These are phyloP conservation scores for Sclerotinia nivalis DNA, from an alignment of 2,329 filamentous ascomycete genomes.

Conservation along the genomic window DNA sequence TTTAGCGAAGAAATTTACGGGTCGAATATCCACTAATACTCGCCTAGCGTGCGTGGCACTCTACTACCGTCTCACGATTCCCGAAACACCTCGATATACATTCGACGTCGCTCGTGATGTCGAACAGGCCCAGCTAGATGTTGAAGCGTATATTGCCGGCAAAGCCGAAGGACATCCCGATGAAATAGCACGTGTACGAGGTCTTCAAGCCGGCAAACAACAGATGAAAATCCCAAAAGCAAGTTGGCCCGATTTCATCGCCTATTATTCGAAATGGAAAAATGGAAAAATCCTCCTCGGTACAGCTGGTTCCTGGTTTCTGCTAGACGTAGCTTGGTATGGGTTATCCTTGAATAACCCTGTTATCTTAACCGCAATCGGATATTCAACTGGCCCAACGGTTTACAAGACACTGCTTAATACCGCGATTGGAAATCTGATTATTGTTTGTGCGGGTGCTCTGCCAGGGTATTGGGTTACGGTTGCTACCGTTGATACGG, in stretches of 20 bases:
- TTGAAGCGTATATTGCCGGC: conserved; percentile 71
- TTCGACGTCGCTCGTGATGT: conserved; percentile 79
- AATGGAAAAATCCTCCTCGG: conserved; percentile 72
- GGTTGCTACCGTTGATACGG: conserved; percentile 69
- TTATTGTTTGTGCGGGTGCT: conserved; percentile 74
- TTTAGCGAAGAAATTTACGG: neutral
- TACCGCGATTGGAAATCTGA: conserved; percentile 74
- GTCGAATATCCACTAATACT: neutral
- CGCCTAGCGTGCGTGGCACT: conserved; percentile 68
- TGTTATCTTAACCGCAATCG: conserved; percentile 71
- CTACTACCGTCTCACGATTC: conserved; percentile 82
- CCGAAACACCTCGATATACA: conserved; percentile 85
- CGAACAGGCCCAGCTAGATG: conserved; percentile 70
- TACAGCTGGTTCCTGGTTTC: conserved; percentile 85
- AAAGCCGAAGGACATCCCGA: conserved; percentile 63
- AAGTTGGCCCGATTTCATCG: conserved; percentile 68
- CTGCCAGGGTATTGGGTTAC: conserved; percentile 82
- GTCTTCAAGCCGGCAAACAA: conserved; percentile 55
- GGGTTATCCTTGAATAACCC: conserved; percentile 74
- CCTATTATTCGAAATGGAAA: conserved; percentile 69
- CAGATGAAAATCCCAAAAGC: conserved; percentile 60
- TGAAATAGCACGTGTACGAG: conserved; percentile 62
- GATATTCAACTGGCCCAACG: conserved; percentile 63
- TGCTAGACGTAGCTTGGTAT: conserved; percentile 58
- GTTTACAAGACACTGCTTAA: conserved; percentile 71